Evolutionary conservation across 805 yeast genomes (phyloP), one percentile per base, ranked within the genome.

Genomic region (Yamadazyma endophytica): DNA sequence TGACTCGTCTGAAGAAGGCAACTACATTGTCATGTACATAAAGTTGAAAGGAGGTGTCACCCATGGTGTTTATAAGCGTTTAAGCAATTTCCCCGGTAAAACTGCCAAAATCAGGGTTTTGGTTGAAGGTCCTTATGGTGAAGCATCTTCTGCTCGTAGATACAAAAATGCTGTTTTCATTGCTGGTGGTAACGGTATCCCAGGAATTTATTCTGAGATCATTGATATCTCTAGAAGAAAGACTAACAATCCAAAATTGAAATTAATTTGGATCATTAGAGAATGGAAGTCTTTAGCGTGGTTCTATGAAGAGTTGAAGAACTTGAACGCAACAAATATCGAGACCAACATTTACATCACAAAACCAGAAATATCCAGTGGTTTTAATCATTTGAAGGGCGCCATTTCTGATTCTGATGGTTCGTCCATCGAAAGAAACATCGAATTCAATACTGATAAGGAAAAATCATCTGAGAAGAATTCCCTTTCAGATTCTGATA

Each of bases 111-210:
- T 56, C 25, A 37, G 52, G 20, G 54, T 56, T 6, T 53, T 56
- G 6, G 43, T 55, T n/a, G 61, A 56, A 35, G 89, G 89, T 1
- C 87, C 89, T 1, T 82, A 82, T 46, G 84, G 88, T 3, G 59
- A 63, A 21, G 42, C 68, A 3, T 48, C 71, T 4, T 70, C 78
- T 2, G 54, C 75, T 12, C 53, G 60, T 14, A 58, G 61, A 24
- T 79, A 70, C 44, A 70, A 75, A 28, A 68, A 70, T 34, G 70
- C 77, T 4, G 62, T 79, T 4, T 64, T 79, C 24, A 38, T 82
- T n/a, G 79, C 87, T 7, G 88, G 86, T 29, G 89, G 90, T 24
- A 76, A 76, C 30, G 92, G 90, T 29, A 61, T 83, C 28, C 78
- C 89, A 1, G 83, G 77, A n/a, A 54, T 67, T 16, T 51, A 57